Conservation (phyloP, 2,329 filamentous ascomycete genomes). For the Exophiala sideris region DNA sequence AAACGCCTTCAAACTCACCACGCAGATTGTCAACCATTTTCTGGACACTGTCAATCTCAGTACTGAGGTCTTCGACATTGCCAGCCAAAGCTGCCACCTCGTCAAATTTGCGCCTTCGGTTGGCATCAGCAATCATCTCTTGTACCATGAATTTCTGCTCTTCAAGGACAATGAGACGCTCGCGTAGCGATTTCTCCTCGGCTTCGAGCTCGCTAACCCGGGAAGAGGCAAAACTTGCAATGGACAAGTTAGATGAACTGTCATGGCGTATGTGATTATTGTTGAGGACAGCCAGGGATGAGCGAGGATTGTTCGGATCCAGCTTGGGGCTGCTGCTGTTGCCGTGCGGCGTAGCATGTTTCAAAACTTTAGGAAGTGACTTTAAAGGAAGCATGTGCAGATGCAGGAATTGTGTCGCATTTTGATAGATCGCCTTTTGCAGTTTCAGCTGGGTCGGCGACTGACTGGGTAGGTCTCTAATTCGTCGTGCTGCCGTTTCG, state of each 20-base stretch:
- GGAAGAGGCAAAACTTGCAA: constrained; percentile 46
- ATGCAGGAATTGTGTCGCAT: constrained; percentile 79
- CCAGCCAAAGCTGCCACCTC: constrained; percentile 75
- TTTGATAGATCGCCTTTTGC: constrained; percentile 77
- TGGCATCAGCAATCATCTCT: constrained; percentile 77
- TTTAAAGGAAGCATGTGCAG: constrained; percentile 88
- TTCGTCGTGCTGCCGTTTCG: constrained; percentile 72
- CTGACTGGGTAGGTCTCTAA: constrained; percentile 72
- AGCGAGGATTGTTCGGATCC: constrained; percentile 29
- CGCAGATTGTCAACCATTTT: constrained; percentile 60
- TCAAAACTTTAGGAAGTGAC: constrained; percentile 65
- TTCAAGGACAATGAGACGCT: constrained; percentile 77
- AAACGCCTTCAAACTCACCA: constrained; percentile 56
- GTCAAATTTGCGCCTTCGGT: constrained; percentile 74
- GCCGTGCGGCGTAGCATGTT: constrained; percentile 57
- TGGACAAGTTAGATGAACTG: constrained; percentile 52
- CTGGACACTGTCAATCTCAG: constrained; percentile 68
- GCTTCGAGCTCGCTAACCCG: constrained; percentile 65
- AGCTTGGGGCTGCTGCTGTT: constrained; percentile 11
- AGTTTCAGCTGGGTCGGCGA: constrained; percentile 70
- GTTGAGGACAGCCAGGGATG: constrained; percentile 58
- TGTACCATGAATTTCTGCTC: constrained; percentile 88
- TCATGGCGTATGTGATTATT: constrained; percentile 52
- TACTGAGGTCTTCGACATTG: constrained; percentile 77
- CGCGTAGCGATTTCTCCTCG: constrained; percentile 78